These are phyloP conservation scores for Fomitopsis serialis DNA, from an alignment of 768 basidiomycete species.

Conservation along the genomic window DNA sequence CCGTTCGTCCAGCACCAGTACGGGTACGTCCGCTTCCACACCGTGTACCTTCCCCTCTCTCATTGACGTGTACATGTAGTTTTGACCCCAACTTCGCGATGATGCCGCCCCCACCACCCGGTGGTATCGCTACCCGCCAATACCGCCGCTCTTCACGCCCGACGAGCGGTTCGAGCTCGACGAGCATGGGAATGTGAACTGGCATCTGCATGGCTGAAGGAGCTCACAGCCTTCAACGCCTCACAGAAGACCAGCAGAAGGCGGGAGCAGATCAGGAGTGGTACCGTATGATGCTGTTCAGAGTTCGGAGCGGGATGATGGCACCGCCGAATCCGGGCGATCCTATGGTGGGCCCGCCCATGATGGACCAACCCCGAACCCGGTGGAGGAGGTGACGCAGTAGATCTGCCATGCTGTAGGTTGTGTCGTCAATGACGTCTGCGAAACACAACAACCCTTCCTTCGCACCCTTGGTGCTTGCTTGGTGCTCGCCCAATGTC, in stretches of 20 bases:
- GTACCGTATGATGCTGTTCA: slow-evolving; percentile 81
- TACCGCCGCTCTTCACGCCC: slow-evolving; percentile 52
- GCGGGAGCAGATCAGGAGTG: slow-evolving; percentile 76
- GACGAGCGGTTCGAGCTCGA: slow-evolving; percentile 69
- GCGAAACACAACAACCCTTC: too few relatives aligned
- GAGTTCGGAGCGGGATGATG: slow-evolving; percentile 72
- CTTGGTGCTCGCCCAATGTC: too few relatives aligned
- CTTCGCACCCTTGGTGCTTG: too few relatives aligned
- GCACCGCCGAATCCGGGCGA: slow-evolving; percentile 26
- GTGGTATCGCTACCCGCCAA: slow-evolving; percentile 54
- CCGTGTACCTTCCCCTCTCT: not conserved
- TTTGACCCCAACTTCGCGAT: slow-evolving; percentile 72
- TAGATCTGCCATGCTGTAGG: not conserved
- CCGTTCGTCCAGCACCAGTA: slow-evolving; percentile 20
- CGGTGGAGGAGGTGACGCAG: slow-evolving; percentile 10
- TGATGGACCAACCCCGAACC: slow-evolving; percentile 18
- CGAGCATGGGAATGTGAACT: slow-evolving; percentile 75
- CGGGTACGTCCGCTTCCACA: slow-evolving; percentile 1
- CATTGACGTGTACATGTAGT: slow-evolving; percentile 28
- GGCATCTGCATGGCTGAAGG: slow-evolving; percentile 81
- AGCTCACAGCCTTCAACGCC: slow-evolving; percentile 66
- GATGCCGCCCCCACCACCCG: slow-evolving; percentile 42
- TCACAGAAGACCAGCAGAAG: slow-evolving; percentile 81
- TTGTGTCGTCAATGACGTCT: too few relatives aligned
- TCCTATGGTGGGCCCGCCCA: slow-evolving; percentile 13